Evolutionary conservation across 306 rosid species (phyloP), one percentile per base, ranked within the genome.

Genomic region (Gynostemma pentaphyllum): DNA sequence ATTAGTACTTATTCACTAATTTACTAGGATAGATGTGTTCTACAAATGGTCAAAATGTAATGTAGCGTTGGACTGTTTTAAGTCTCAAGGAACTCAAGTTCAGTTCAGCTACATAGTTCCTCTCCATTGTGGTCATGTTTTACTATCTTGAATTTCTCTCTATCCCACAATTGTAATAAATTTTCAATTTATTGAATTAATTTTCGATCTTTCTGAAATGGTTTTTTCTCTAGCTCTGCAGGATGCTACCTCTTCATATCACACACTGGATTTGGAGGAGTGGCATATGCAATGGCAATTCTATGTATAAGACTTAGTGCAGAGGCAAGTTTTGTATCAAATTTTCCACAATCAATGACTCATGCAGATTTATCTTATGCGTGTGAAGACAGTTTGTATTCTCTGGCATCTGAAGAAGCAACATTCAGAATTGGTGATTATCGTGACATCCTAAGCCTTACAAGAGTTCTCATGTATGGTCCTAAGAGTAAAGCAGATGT

Each of bases 191-290:
- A 18, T 10, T 52, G 71, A 70, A 22, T 49, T 56, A 22, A 40
- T 42, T 30, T 59, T 45, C 44, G 2, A 42, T 42, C 3, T 42
- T 42, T 42, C 47, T 42, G 47, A 42, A 42, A 39, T 72, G 61
- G 54, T 66, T 69, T 60, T 36, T 50, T 60, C 36, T 76, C 66
- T 77, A 89, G 97, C 46, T 85, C 83, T 75, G 87, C 97, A 66
- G 89, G 84, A 72, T 80, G 81, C 69, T 84, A 84, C 81, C 92
- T 89, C 73, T 89, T 82, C 71, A 69, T 89, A 67, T 89, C 95
- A 15, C 97, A 89, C 85, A 89, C 97, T 5, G 92, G 97, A 44
- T 89, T 86, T 77, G 97, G 97, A 70, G 97, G 95, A 80, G 92
- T 82, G 19, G 78, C 92, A 55, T 89, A 86, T 75, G 92, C 97